Conservation (phyloP, 495 filamentous ascomycete species). For the Extremus antarcticus region DNA sequence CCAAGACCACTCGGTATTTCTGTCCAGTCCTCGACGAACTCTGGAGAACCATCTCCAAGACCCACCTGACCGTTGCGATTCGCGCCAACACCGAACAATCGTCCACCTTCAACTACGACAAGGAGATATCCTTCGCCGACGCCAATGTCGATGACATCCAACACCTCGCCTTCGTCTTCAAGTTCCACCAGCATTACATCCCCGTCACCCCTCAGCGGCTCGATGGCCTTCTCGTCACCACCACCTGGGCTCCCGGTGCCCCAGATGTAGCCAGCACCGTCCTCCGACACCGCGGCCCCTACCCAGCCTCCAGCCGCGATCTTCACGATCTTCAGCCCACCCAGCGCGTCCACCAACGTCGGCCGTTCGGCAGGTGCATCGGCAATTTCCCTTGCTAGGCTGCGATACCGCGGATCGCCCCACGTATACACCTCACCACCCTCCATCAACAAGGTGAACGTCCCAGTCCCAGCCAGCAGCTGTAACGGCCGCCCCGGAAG, state of each 20-base stretch:
- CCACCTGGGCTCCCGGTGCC: constrained; percentile 27
- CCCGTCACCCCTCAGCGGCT: constrained; percentile 12
- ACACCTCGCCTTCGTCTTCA: constrained; percentile 14
- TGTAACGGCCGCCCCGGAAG: constrained; percentile 26
- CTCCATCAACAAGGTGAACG: constrained; percentile 41
- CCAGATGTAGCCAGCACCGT: constrained; percentile 56
- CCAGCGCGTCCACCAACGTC: constrained; percentile 36
- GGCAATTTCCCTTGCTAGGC: constrained; percentile 22
- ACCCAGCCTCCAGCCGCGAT: constrained; percentile 45
- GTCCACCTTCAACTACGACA: constrained; percentile 39
- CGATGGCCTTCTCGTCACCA: background rate
- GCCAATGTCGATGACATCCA: constrained; percentile 45
- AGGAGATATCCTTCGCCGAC: constrained; percentile 49
- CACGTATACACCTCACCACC: constrained; percentile 46
- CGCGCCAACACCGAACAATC: constrained; percentile 46
- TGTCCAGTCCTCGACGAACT: constrained; percentile 20
- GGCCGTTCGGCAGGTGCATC: constrained; percentile 33
- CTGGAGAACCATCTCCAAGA: constrained; percentile 12
- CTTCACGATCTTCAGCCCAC: constrained; percentile 42
- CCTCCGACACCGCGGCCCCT: constrained; percentile 44
- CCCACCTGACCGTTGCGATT: constrained; percentile 52
- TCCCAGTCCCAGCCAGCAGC: constrained; percentile 39
- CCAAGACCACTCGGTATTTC: background rate
- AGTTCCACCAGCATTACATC: constrained; percentile 33
- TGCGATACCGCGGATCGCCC: constrained; percentile 46